phyloP scores from a whole-genome alignment of 164 flowering plant genomes.

The Stephania japonica region DNA sequence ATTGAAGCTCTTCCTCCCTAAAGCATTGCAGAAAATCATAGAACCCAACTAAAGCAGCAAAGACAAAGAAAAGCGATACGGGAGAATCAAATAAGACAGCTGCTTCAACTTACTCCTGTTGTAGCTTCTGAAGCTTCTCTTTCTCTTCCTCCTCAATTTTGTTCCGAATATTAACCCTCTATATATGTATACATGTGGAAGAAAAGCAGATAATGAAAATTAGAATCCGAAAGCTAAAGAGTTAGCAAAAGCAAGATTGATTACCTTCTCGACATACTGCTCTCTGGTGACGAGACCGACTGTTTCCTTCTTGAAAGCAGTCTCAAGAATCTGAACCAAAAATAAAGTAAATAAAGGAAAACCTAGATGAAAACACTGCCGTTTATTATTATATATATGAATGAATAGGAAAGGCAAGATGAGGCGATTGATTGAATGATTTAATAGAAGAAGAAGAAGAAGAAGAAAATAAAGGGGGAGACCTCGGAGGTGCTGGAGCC shows the following conservation, averaged over 20 bases:
- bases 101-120: conserved; percentile 72
- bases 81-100: neutral
- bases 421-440: neutral
- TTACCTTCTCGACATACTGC: conserved; percentile 96
- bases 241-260: neutral
- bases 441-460: neutral
- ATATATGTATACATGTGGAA: neutral
- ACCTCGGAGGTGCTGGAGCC: conserved; percentile 92
- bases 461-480: no score
- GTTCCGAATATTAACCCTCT: conserved; percentile 87
- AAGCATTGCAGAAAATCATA: conserved; percentile 1
- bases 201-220: neutral
- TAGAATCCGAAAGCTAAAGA: neutral
- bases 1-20: conserved; percentile 85
- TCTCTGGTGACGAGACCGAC: conserved; percentile 98
- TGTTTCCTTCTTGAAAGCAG: conserved; percentile 98
- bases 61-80: neutral
- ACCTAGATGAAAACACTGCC: no score
- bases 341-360: no score
- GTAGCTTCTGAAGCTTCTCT: conserved; percentile 91
- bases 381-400: no score
- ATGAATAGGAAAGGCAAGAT: no score
- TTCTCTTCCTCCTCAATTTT: conserved; percentile 97
- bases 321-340: conserved; percentile 70
- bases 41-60: neutral